Evolutionary conservation across 305 asterid genomes (phyloP).

Genomic region (Fraxinus latifolia): DNA sequence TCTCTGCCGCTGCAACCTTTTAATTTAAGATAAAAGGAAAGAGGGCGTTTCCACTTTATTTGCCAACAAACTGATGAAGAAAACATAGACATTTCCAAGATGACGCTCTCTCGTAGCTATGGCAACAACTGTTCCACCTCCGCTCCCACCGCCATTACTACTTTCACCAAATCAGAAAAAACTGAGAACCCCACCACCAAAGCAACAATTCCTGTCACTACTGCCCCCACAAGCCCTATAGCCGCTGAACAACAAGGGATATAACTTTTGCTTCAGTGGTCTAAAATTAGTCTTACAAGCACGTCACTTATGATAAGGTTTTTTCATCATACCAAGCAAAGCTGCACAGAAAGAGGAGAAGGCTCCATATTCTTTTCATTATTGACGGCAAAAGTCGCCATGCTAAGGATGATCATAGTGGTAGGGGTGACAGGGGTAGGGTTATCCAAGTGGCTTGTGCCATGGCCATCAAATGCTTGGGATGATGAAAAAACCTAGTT

Average conservation of each 20-base stretch:
- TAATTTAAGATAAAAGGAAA: not conserved
- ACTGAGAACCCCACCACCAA: not conserved
- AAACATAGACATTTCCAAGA: not conserved
- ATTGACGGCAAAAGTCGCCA: not conserved
- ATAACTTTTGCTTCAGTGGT: not conserved
- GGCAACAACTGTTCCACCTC: not conserved
- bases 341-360: not conserved
- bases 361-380: not conserved
- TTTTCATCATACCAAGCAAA: not conserved
- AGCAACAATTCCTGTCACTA: not conserved
- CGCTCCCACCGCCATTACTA: not conserved
- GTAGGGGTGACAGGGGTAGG: not conserved
- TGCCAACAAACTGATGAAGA: not conserved
- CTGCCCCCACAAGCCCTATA: not conserved
- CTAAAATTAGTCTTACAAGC: not conserved
- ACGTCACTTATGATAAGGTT: not conserved
- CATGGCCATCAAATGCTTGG: not conserved
- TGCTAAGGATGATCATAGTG: not conserved
- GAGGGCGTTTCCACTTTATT: not conserved
- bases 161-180: not conserved
- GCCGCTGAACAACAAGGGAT: not conserved
- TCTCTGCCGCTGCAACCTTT: not conserved
- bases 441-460: not conserved
- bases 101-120: not conserved
- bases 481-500: not conserved